Percentiles rank a stretch among this genome's conserved stretches.
These are phyloP conservation scores for Paracorniculantispora psalliotae DNA, from an alignment of 2,329 filamentous ascomycete genomes.

Conservation along the genomic window DNA sequence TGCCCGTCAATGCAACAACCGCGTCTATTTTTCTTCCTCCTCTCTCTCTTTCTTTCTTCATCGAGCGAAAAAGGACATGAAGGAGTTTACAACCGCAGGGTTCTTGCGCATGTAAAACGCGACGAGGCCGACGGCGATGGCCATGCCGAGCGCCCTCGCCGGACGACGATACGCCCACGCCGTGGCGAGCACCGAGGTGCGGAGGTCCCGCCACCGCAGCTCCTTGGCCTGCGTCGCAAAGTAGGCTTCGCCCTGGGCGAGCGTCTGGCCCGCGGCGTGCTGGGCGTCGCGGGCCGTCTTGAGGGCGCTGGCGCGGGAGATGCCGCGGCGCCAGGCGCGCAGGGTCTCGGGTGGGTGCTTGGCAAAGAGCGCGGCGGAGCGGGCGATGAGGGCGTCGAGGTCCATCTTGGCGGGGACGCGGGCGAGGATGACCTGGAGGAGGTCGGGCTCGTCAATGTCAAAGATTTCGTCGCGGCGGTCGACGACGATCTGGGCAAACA, in stretches of 20 bases:
- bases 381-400: slow-evolving; percentile 69
- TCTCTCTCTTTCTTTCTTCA: background rate
- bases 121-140: slow-evolving; percentile 61
- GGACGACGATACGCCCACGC: slow-evolving; percentile 64
- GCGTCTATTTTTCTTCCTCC: too few relatives aligned
- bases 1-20: background rate
- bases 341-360: slow-evolving; percentile 68
- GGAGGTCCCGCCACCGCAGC: slow-evolving; percentile 58
- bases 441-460: slow-evolving; percentile 86
- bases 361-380: slow-evolving; percentile 59
- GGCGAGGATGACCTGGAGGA: slow-evolving; percentile 82
- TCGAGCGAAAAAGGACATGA: slow-evolving; percentile 24
- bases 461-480: slow-evolving; percentile 79
- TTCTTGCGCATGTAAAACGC: slow-evolving; percentile 62
- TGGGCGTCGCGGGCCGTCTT: slow-evolving; percentile 66
- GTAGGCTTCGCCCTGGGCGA: slow-evolving; percentile 60
- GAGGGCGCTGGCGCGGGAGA: slow-evolving; percentile 74
- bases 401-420: slow-evolving; percentile 80
- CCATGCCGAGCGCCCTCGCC: slow-evolving; percentile 54
- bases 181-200: slow-evolving; percentile 25
- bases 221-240: slow-evolving; percentile 70
- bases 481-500: slow-evolving; percentile 85
- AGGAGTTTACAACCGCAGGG: slow-evolving; percentile 24
- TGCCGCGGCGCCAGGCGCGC: slow-evolving; percentile 62
- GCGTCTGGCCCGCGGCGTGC: slow-evolving; percentile 47